Base-by-base conservation (phyloP, 208 protist species). In the Phytomonas sp. region DNA sequence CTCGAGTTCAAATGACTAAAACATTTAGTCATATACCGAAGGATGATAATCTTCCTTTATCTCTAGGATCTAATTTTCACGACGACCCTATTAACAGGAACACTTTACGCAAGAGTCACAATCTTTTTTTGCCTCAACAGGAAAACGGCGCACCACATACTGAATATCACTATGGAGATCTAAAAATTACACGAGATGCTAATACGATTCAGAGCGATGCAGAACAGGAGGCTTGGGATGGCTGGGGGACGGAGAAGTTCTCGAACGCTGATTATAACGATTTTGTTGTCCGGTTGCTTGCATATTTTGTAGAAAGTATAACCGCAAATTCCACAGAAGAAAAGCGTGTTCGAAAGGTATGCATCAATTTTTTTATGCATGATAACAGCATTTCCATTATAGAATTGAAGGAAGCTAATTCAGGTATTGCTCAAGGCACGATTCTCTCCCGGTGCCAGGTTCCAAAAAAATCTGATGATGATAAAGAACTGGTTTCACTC, bases 41-140 rank as follows among this genome's bases (percentile, higher is more conserved):
- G 20, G 81, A 76, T 60, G 84, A 94, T 36, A 93, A 92, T 73
- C 67, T 92, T 29, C 92, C 92, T 1, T 74, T 97, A 40, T 72
- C 82, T 5, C 81, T 95, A 30, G 92, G 92, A 4, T 83, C 81
- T 2, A 91, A 95, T 73, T 97, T 97, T 80, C 89, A 97, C 60
- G 92, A 97, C 60, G 92, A 97, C 71, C 92, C 92, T 1, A 82
- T 97, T 62, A 93, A 83, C 62, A 76, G 88, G 36, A 85, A 81
- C 51, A 90, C 86, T 5, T 70, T 85, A 23, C 78, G 89, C 20
- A 97, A 93, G 68, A 87, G 84, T 68, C 92, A 97, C 77, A 91
- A 73, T n/a, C 75, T 94, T 2, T 65, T 84, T 15, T 74, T 91
- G 26, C 78, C 84, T 17, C 53, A 67, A 11, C 82, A 84, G 72